A percentile compares a stretch with the other conserved stretches of the same genome.
These are phyloP conservation scores for Aspergillus pseudonomiae DNA, from an alignment of 2,329 filamentous ascomycete species.

Conservation along the genomic window DNA sequence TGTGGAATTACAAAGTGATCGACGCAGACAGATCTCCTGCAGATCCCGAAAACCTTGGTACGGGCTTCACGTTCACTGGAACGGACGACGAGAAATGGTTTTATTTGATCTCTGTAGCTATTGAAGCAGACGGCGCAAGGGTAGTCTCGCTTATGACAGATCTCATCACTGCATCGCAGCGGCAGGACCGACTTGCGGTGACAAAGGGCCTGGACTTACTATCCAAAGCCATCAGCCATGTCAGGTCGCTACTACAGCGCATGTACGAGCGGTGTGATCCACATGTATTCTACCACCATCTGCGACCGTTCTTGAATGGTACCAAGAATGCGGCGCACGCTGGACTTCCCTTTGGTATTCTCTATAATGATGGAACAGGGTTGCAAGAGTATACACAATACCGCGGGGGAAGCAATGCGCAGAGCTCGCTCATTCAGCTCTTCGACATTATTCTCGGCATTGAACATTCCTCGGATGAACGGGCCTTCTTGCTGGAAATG, in stretches of 20 bases:
- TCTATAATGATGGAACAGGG: background rate
- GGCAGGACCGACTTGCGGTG: slow-evolving; percentile 29
- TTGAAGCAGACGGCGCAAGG: slow-evolving; percentile 50
- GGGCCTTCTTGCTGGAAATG: slow-evolving; percentile 40
- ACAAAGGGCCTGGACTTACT: slow-evolving; percentile 39
- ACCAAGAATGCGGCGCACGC: slow-evolving; percentile 52
- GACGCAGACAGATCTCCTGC: background rate
- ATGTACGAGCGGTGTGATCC: slow-evolving; percentile 53
- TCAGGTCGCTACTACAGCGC: slow-evolving; percentile 45
- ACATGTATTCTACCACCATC: slow-evolving; percentile 50
- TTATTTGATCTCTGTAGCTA: slow-evolving; percentile 50
- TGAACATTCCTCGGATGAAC: slow-evolving; percentile 36
- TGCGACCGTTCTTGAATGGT: slow-evolving; percentile 51
- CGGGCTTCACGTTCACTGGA: slow-evolving; percentile 27
- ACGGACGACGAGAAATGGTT: slow-evolving; percentile 41
- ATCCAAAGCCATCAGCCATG: slow-evolving; percentile 31
- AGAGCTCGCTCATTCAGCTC: slow-evolving; percentile 53
- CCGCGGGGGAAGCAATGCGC: slow-evolving; percentile 54
- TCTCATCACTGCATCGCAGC: slow-evolving; percentile 45
- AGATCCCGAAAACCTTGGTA: slow-evolving; percentile 27
- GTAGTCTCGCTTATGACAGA: slow-evolving; percentile 46
- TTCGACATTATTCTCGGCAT: slow-evolving; percentile 52
- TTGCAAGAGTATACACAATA: slow-evolving; percentile 50
- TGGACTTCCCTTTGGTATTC: slow-evolving; percentile 48
- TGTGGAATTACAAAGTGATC: slow-evolving; percentile 29